These are phyloP conservation scores for Ascochyta clinopodiicola DNA, from an alignment of 2,329 filamentous ascomycete species.

Conservation along the genomic window DNA sequence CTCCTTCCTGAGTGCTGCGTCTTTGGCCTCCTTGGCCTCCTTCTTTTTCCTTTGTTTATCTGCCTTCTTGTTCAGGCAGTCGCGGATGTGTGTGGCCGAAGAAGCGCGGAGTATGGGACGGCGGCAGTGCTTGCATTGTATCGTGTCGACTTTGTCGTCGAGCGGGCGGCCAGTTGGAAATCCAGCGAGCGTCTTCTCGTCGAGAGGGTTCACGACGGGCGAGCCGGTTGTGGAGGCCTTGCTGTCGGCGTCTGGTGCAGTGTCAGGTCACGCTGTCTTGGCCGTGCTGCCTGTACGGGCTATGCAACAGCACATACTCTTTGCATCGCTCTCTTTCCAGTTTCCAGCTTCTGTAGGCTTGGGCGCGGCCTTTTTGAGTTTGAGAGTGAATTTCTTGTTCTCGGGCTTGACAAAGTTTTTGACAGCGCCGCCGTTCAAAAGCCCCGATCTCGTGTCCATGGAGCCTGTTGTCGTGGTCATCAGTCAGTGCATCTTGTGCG, in stretches of 20 bases:
- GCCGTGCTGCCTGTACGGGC: background rate
- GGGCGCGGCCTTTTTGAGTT: conserved; percentile 66
- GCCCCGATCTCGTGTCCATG: conserved; percentile 31
- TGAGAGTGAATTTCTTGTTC: conserved; percentile 50
- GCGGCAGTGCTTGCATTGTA: conserved; percentile 91
- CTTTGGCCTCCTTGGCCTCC: conserved; percentile 66
- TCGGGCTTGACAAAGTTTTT: conserved; percentile 48
- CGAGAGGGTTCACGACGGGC: conserved; percentile 65
- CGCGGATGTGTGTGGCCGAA: conserved; percentile 79
- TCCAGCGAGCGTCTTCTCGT: conserved; percentile 76
- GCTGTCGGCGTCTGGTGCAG: conserved; percentile 30
- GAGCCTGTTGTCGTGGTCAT: conserved; percentile 33
- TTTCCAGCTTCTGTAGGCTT: conserved; percentile 72
- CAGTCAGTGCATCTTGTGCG: conserved; percentile 22
- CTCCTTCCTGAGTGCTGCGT: conserved; percentile 57
- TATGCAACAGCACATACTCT: conserved; percentile 56
- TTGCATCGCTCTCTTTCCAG: conserved; percentile 71
- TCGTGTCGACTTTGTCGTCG: conserved; percentile 78
- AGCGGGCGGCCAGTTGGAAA: conserved; percentile 84
- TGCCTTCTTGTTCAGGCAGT: conserved; percentile 83
- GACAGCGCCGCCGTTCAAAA: conserved; percentile 39
- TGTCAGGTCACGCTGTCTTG: background rate
- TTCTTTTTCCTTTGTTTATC: conserved; percentile 67
- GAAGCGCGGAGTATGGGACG: conserved; percentile 80
- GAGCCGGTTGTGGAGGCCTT: conserved; percentile 38